Conservation (phyloP, 2,329 filamentous ascomycete species). For the Stagonosporopsis tanaceti region DNA sequence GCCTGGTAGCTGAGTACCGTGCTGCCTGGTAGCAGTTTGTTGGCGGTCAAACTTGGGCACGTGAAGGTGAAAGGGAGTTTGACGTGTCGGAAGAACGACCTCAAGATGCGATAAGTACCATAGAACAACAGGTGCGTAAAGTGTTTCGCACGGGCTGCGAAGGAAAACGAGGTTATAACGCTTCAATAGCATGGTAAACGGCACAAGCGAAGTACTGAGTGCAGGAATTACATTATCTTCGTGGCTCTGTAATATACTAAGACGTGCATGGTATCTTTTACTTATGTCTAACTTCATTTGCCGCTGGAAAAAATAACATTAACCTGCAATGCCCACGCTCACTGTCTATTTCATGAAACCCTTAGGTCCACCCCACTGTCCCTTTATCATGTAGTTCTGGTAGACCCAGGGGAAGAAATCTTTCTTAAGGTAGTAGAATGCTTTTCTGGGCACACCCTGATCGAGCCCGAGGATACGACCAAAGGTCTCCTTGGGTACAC, state of each 20-base stretch:
- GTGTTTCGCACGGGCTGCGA: background rate
- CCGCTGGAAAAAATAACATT: background rate
- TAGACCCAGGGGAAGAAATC: constrained; percentile 75
- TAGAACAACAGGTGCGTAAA: background rate
- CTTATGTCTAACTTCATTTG: background rate
- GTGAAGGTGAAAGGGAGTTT: constrained; percentile 10
- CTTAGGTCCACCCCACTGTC: constrained; percentile 68
- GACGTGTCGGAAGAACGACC: background rate
- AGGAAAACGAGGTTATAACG: background rate
- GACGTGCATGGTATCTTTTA: constrained; percentile 17
- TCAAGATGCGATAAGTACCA: background rate
- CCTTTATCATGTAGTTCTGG: constrained; percentile 66
- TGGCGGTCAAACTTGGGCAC: background rate
- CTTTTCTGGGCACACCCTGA: constrained; percentile 62
- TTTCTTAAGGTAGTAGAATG: constrained; percentile 71
- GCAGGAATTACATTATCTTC: background rate
- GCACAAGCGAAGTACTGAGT: background rate
- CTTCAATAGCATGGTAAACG: background rate
- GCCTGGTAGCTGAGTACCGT: constrained; percentile 2
- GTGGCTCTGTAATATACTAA: background rate
- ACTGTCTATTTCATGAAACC: constrained; percentile 51
- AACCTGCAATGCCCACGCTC: background rate
- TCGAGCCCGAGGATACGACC: constrained; percentile 62
- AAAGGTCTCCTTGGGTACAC: constrained; percentile 70
- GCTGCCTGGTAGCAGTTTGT: constrained; percentile 1